These are phyloP conservation scores for Lagenidium giganteum DNA, from an alignment of 352 stramenopile genomes.

Conservation along the genomic window DNA sequence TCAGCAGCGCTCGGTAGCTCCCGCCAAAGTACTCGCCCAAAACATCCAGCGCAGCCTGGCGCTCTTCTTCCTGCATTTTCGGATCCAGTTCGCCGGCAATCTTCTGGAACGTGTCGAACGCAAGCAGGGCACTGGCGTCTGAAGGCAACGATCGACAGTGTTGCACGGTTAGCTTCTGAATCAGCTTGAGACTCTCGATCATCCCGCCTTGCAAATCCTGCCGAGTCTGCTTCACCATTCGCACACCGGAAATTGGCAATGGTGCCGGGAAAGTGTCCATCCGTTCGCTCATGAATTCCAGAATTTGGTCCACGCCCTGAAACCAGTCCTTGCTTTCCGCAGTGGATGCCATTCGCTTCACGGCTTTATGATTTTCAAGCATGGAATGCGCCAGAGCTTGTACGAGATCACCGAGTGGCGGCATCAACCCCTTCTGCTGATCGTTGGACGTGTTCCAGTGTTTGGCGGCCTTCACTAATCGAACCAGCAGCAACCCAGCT, in stretches of 20 bases:
- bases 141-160: no score
- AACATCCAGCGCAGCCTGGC: slow-evolving; percentile 48
- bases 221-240: slow-evolving; percentile 42
- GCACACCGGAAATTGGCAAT: slow-evolving; percentile 42
- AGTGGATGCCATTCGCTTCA: slow-evolving; percentile 51
- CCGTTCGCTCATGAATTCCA: slow-evolving; percentile 42
- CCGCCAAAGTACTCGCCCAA: slow-evolving; percentile 48
- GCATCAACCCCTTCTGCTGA: slow-evolving; percentile 13
- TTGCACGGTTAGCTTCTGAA: slow-evolving; percentile 53
- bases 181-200: slow-evolving; percentile 31
- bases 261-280: slow-evolving; percentile 41
- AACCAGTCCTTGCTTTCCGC: slow-evolving; percentile 76
- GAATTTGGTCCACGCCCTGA: slow-evolving; percentile 61
- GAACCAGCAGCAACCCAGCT: slow-evolving; percentile 39
- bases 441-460: slow-evolving; percentile 1
- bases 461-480: slow-evolving; percentile 48
- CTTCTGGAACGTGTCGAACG: no score
- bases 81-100: slow-evolving; percentile 26
- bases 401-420: slow-evolving; percentile 47
- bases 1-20: slow-evolving; percentile 33
- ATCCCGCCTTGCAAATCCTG: slow-evolving; percentile 29
- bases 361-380: slow-evolving; percentile 59
- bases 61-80: slow-evolving; percentile 48
- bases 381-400: slow-evolving; percentile 32
- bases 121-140: no score